Evolutionary conservation across 352 stramenopile genomes (phyloP).

Genomic region (Phytophthora aleatoria): DNA sequence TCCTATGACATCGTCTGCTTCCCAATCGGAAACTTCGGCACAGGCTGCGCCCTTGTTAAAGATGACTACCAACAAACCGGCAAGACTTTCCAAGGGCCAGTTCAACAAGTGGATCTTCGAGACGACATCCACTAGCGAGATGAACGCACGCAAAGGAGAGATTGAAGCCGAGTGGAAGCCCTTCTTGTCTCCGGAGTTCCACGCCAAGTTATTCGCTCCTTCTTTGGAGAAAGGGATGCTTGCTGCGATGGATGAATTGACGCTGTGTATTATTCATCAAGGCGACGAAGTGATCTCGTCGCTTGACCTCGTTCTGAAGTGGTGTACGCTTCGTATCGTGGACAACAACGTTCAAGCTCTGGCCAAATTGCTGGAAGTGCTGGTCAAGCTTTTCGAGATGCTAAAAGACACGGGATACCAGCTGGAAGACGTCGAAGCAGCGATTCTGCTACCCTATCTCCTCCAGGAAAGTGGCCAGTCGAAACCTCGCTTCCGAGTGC

Average conservation of each 20-base stretch:
- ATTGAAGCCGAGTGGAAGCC: conserved; percentile 81
- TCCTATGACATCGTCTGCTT: conserved; percentile 20
- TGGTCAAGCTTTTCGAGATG: conserved; percentile 84
- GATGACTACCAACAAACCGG: conserved; percentile 66
- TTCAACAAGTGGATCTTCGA: conserved; percentile 90
- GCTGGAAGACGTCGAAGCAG: conserved; percentile 83
- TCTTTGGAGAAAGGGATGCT: conserved; percentile 88
- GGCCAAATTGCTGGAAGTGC: conserved; percentile 79
- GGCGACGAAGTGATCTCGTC: conserved; percentile 67
- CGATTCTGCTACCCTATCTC: conserved; percentile 82
- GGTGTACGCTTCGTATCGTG: conserved; percentile 82
- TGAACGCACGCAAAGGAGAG: conserved; percentile 70
- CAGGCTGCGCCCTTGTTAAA: conserved; percentile 54
- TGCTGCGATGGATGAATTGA: conserved; percentile 76
- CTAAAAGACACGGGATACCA: conserved; percentile 68
- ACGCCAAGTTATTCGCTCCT: conserved; percentile 79
- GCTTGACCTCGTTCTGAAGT: conserved; percentile 86
- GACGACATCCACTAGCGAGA: conserved; percentile 65
- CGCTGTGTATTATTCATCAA: conserved; percentile 64
- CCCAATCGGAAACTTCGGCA: conserved; percentile 45
- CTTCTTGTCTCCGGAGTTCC: conserved; percentile 68
- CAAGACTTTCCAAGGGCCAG: conserved; percentile 65
- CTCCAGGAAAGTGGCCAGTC: conserved; percentile 86
- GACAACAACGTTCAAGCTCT: conserved; percentile 90
- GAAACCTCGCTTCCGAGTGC: conserved; percentile 81